phyloP scores from a whole-genome alignment of 257 asterid genomes.

The Scutellaria galericulata region DNA sequence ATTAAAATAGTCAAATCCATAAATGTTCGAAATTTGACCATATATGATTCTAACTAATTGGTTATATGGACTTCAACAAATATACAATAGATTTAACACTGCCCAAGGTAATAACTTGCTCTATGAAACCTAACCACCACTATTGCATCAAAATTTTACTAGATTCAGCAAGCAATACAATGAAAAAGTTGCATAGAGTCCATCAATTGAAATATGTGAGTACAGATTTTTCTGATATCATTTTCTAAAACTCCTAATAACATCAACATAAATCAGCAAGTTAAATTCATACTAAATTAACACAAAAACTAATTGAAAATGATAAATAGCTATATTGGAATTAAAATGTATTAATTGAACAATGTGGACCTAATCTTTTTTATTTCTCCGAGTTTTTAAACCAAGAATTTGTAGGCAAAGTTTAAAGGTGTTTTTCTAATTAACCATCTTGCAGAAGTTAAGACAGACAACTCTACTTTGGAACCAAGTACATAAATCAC shows the following conservation, averaged over 20 bases:
- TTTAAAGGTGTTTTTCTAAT: conserved; percentile 5
- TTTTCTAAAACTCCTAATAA: neutral
- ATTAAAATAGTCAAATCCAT: neutral
- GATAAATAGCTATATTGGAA: conserved; percentile 13
- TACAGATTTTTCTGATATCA: neutral
- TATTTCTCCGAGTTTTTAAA: conserved; percentile 4
- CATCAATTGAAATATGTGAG: neutral
- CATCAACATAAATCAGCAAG: neutral
- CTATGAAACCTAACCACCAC: conserved; percentile 16
- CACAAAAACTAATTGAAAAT: conserved; percentile 3
- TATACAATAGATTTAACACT: neutral
- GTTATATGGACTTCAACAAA: neutral
- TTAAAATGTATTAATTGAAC: neutral
- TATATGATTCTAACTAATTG: no score
- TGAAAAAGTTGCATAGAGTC: neutral
- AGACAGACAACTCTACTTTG: neutral
- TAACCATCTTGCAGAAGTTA: neutral
- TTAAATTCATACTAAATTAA: conserved; percentile 13
- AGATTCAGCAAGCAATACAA: neutral
- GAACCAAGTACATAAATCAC: neutral
- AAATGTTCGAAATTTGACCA: no score
- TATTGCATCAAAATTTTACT: conserved; percentile 23
- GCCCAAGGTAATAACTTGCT: neutral
- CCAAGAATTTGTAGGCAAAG: conserved; percentile 23
- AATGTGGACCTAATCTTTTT: conserved; percentile 7